These are phyloP conservation scores for Syzygium aromaticum DNA, from an alignment of 345 rosid species.

Conservation along the genomic window DNA sequence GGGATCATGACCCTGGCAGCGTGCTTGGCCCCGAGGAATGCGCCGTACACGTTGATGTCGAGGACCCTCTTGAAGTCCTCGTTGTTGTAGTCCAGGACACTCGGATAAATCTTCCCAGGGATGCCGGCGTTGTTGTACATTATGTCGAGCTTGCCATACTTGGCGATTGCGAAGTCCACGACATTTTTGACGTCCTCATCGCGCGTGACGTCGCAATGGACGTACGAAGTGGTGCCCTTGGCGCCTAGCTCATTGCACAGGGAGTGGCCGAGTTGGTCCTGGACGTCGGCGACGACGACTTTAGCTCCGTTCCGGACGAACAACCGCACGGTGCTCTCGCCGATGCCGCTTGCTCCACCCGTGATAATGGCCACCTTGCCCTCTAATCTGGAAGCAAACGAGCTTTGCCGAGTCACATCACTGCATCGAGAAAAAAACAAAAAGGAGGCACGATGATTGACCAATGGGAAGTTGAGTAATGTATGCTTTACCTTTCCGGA, in stretches of 20 bases:
- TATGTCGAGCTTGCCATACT: slow-evolving; percentile 32
- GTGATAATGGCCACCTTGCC: slow-evolving; percentile 38
- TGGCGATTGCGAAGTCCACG: slow-evolving; percentile 18
- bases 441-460: background rate
- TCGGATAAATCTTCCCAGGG: slow-evolving; percentile 6
- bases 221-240: slow-evolving; percentile 5
- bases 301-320: slow-evolving; percentile 33
- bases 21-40: slow-evolving; percentile 37
- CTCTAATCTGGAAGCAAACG: slow-evolving; percentile 9
- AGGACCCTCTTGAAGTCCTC: slow-evolving; percentile 29
- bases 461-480: background rate
- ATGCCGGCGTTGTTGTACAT: slow-evolving; percentile 44
- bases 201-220: slow-evolving; percentile 29
- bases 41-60: slow-evolving; percentile 25
- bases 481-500: background rate
- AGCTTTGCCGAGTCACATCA: background rate
- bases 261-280: slow-evolving; percentile 29
- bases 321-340: slow-evolving; percentile 19
- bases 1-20: slow-evolving; percentile 45
- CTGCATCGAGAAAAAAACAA: background rate
- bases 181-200: slow-evolving; percentile 21
- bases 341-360: slow-evolving; percentile 38
- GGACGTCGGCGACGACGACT: slow-evolving; percentile 28
- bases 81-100: slow-evolving; percentile 8
- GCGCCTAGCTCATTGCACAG: slow-evolving; percentile 16